Evolutionary conservation across 2,329 filamentous ascomycete species (phyloP).

Genomic region (Setomelanomma holmii): DNA sequence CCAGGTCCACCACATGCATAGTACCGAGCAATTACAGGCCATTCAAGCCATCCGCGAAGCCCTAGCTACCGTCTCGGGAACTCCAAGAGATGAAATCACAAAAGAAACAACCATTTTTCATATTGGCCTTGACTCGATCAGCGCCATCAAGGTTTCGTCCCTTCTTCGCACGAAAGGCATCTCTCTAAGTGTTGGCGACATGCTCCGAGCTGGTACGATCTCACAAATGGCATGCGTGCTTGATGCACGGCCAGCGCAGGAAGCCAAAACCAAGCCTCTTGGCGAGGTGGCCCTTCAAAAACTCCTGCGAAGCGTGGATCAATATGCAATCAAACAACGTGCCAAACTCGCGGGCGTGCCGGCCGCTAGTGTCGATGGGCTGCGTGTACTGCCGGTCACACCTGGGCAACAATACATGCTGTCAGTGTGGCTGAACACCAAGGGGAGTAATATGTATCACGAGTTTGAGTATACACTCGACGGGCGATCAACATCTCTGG

Average conservation of each 20-base stretch:
- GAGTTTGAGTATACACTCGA: constrained; percentile 69
- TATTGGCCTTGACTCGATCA: constrained; percentile 90
- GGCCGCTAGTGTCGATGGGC: constrained; percentile 57
- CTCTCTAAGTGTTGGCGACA: constrained; percentile 70
- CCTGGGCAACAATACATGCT: constrained; percentile 85
- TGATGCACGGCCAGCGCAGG: constrained; percentile 14
- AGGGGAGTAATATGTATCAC: constrained; percentile 74
- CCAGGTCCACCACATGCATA: too few species aligned
- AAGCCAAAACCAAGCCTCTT: constrained; percentile 3
- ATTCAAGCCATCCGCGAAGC: constrained; percentile 54
- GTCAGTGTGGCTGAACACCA: constrained; percentile 73
- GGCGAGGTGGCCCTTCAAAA: constrained; percentile 6
- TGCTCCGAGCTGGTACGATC: constrained; percentile 72
- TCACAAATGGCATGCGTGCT: constrained; percentile 64
- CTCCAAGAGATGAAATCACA: constrained; percentile 65
- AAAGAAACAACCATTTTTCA: constrained; percentile 75
- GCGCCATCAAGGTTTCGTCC: constrained; percentile 81
- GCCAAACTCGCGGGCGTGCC: constrained; percentile 16
- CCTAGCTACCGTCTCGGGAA: constrained; percentile 65
- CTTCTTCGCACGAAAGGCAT: constrained; percentile 71
- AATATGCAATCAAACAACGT: constrained; percentile 47
- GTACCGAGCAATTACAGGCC: constrained; percentile 45
- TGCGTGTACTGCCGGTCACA: constrained; percentile 70
- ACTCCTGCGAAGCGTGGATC: constrained; percentile 50
- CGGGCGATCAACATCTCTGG: constrained; percentile 43